Conservation (phyloP, 2,329 filamentous ascomycete species). For the Aspergillus oerlinghausenensis region DNA sequence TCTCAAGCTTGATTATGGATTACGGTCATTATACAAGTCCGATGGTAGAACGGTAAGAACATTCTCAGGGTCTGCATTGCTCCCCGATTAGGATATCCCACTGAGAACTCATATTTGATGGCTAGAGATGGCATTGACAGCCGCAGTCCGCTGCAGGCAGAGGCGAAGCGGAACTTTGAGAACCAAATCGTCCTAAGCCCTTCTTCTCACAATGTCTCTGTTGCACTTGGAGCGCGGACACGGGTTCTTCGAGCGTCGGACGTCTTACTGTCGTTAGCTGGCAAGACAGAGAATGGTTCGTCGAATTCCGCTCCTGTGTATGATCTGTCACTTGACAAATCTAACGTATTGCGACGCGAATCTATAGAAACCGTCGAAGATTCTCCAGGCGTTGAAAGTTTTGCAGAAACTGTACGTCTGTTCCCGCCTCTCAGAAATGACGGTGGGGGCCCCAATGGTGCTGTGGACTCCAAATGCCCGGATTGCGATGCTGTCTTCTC, state of each 20-base stretch:
- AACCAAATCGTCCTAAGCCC: constrained; percentile 15
- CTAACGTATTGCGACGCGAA: constrained; percentile 2
- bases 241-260: constrained; percentile 20
- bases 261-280: constrained; percentile 18
- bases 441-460: constrained; percentile 17
- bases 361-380: constrained; percentile 9
- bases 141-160: constrained; percentile 2
- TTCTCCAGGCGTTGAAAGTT: constrained; percentile 18
- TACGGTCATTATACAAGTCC: constrained; percentile 7
- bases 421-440: constrained; percentile 25
- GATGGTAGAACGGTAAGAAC: constrained; percentile 10
- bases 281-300: constrained; percentile 16
- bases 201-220: constrained; percentile 9
- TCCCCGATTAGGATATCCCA: neutral
- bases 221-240: constrained; percentile 11
- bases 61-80: neutral
- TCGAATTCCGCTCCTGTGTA: constrained; percentile 1
- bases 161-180: constrained; percentile 14
- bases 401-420: constrained; percentile 23
- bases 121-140: constrained; percentile 8
- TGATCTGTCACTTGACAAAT: neutral
- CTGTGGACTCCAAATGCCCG: constrained; percentile 20
- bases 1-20: constrained; percentile 6
- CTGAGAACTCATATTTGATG: constrained; percentile 3
- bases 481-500: constrained; percentile 30